Base-by-base conservation (phyloP, 805 yeast genomes). In the Sugiyamaella smithiae region DNA sequence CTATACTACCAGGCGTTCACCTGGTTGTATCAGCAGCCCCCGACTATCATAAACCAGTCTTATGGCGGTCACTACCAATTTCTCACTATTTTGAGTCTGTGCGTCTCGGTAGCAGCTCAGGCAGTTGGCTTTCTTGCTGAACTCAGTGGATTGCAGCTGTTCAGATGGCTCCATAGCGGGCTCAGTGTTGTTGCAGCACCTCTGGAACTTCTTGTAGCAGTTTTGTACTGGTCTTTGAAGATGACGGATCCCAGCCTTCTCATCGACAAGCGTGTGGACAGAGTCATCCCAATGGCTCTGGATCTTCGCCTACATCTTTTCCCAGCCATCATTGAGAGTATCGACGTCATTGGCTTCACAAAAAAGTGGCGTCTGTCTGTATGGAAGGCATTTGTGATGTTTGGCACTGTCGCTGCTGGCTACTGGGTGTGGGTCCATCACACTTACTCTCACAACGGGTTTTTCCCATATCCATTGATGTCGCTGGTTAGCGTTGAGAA, bases 21-120 rank as follows among this genome's bases (percentile, higher is more conserved):
- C 22, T n/a, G 4, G 29, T 12, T 45, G 1, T 14, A 38, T 19
- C 25, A 45, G 14, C 37, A 17, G 19, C 43, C 28, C 31, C 48
- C 36, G 11, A 25, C 48, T 3, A 32, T 49, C 19, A 40, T 50
- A 17, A 40, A 44, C 33, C 26, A 42, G 20, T 32, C 42, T 16
- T 59, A 53, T 44, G 68, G 69, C 26, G 62, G 80, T 69, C 55
- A 76, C 51, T 45, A 56, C 50, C 59, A 58, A 52, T 45, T 67
- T 64, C 58, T 67, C 44, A 67, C 70, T 25, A 59, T 60, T 35
- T 50, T 57, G 48, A 58, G 61, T 23, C 49, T 63, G 33, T 33
- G 51, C 45, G 50, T 59, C 50, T 23, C 61, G 22, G 45, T 68
- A 54, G n/a, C 68, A 47, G 44, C 67, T 29, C 43, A 72, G 45